phyloP scores from a whole-genome alignment of 441 rosid genomes.

The Monsonia emarginata region DNA sequence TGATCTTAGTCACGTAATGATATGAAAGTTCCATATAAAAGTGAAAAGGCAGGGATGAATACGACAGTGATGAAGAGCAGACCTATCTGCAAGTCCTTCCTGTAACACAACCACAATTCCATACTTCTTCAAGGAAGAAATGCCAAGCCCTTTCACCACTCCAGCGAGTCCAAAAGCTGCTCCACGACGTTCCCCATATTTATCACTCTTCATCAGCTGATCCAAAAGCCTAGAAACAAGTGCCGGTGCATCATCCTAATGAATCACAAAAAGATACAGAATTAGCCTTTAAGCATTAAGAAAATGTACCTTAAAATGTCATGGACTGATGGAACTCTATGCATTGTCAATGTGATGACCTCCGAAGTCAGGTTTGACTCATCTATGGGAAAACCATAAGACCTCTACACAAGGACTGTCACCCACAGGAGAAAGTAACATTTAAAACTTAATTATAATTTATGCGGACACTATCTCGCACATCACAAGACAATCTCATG shows the following conservation, averaged over 20 bases:
- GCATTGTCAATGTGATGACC: background rate
- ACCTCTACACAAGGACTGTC: background rate
- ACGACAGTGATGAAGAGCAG: conserved; percentile 6
- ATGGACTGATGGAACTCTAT: background rate
- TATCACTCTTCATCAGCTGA: conserved; percentile 81
- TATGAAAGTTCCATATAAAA: background rate
- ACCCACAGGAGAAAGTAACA: background rate
- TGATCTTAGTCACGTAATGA: background rate
- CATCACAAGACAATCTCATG: background rate
- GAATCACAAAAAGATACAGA: conserved; percentile 6
- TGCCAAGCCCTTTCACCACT: conserved; percentile 84
- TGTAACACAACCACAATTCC: conserved; percentile 51
- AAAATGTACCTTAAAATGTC: background rate
- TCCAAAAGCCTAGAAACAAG: conserved; percentile 73
- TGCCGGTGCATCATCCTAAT: conserved; percentile 66
- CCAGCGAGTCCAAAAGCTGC: conserved; percentile 99
- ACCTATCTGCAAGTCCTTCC: conserved; percentile 84
- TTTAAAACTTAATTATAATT: background rate
- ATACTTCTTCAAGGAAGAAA: conserved; percentile 75
- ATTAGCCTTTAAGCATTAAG: background rate
- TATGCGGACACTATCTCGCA: background rate
- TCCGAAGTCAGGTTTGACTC: background rate
- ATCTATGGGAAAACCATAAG: background rate
- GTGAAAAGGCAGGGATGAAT: background rate
- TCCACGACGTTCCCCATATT: conserved; percentile 98